Conservation (phyloP, 1,284 basidiomycete species). For the Cryptococcus sp. region DNA sequence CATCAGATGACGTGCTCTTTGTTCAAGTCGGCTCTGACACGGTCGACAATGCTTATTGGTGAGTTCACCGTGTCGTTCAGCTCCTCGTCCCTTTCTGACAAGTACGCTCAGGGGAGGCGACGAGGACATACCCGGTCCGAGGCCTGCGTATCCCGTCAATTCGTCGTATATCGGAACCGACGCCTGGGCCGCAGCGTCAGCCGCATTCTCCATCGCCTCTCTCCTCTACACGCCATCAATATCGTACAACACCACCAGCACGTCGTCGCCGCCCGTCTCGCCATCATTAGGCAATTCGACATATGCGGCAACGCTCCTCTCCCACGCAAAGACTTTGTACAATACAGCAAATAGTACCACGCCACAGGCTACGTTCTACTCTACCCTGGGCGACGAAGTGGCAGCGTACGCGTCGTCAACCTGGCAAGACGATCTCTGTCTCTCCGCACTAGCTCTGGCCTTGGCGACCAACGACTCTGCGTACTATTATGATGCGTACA, state of each 20-base stretch:
- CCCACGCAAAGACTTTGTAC: slow-evolving; percentile 74
- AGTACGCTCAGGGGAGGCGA: slow-evolving; percentile 74
- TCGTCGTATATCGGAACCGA: slow-evolving; percentile 80
- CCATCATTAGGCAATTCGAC: slow-evolving; percentile 70
- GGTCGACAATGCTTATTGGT: slow-evolving; percentile 69
- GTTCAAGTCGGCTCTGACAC: slow-evolving; percentile 73
- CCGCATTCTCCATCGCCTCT: slow-evolving; percentile 83
- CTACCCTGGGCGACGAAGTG: slow-evolving; percentile 65
- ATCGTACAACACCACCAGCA: slow-evolving; percentile 53
- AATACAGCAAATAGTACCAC: slow-evolving; percentile 66
- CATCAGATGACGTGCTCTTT: slow-evolving; percentile 69
- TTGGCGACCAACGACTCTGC: slow-evolving; percentile 65
- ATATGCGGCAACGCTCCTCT: slow-evolving; percentile 69
- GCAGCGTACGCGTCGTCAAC: slow-evolving; percentile 71
- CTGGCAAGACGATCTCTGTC: slow-evolving; percentile 54
- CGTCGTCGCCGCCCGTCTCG: slow-evolving; percentile 57
- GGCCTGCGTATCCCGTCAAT: slow-evolving; percentile 77
- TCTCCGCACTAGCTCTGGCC: slow-evolving; percentile 75
- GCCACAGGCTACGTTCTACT: slow-evolving; percentile 45
- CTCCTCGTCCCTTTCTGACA: background rate
- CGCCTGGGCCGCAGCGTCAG: slow-evolving; percentile 75
- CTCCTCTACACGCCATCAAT: slow-evolving; percentile 68
- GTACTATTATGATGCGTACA: slow-evolving; percentile 67
- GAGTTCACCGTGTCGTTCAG: slow-evolving; percentile 5
- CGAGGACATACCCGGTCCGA: slow-evolving; percentile 68